Conservation (phyloP, 768 basidiomycete genomes). For the Leucogyrophana mollusca region DNA sequence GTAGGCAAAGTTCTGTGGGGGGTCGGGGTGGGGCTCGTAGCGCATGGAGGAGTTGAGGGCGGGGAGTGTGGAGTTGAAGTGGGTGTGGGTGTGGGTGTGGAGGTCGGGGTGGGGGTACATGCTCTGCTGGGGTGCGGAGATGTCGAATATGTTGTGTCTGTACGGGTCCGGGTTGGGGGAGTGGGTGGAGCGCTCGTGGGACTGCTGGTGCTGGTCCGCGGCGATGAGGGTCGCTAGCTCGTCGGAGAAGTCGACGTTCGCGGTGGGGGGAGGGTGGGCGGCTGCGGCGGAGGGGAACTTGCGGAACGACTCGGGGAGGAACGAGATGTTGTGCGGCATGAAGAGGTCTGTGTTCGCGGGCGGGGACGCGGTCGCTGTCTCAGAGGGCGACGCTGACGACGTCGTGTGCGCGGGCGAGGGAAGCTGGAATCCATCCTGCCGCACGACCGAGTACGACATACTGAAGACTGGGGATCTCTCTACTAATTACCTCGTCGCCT, state of each 20-base stretch:
- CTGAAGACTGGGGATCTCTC: not conserved
- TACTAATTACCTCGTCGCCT: not conserved
- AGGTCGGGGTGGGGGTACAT: conserved; percentile 22
- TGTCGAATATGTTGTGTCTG: conserved; percentile 63
- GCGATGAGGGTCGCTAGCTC: conserved; percentile 65
- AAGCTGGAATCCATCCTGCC: conserved; percentile 75
- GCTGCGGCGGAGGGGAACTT: conserved; percentile 39
- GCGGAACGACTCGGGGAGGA: conserved; percentile 55
- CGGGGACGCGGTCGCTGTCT: conserved; percentile 22
- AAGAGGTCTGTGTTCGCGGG: conserved; percentile 34
- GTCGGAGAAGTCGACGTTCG: conserved; percentile 58
- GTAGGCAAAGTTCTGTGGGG: conserved; percentile 18
- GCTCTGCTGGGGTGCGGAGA: conserved; percentile 46
- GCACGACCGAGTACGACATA: conserved; percentile 31
- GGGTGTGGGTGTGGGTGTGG: conserved; percentile 28
- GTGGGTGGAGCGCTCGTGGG: conserved; percentile 46
- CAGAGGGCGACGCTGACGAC: conserved; percentile 12
- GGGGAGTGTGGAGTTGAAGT: conserved; percentile 51
- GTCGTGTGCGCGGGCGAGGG: conserved; percentile 41
- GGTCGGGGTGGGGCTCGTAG: conserved; percentile 45
- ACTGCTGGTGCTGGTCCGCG: conserved; percentile 25
- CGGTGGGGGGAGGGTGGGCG: conserved; percentile 12
- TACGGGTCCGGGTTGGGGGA: conserved; percentile 41
- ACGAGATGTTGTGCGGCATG: conserved; percentile 43
- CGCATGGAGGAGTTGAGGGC: conserved; percentile 52